Evolutionary conservation across 345 rosid genomes (phyloP).

Genomic region (Sonneratia caseolaris): DNA sequence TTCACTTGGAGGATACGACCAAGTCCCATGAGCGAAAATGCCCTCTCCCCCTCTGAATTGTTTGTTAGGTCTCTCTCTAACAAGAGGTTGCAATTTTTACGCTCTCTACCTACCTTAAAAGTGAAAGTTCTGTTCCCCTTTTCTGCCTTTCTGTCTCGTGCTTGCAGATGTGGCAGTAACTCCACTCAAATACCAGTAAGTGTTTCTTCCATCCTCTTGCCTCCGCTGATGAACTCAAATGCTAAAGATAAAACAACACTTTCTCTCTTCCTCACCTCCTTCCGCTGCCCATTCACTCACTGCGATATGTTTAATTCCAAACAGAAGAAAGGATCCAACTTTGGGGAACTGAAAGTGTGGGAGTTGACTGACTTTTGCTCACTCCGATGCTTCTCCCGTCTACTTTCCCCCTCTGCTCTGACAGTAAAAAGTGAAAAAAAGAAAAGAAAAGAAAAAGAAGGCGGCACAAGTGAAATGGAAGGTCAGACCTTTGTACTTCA

Average conservation of each 20-base stretch:
- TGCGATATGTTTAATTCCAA: neutral
- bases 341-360: neutral
- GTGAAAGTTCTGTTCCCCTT: neutral
- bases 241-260: neutral
- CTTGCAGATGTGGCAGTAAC: neutral
- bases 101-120: neutral
- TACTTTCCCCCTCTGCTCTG: neutral
- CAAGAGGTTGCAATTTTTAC: neutral
- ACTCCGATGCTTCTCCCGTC: neutral
- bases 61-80: neutral
- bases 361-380: neutral
- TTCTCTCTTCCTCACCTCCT: neutral
- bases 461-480: too few species aligned
- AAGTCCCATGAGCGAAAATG: conserved; percentile 4
- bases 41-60: neutral
- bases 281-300: too few species aligned
- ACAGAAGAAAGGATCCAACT: neutral
- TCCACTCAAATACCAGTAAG: neutral
- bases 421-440: conserved; percentile 1
- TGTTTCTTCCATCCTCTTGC: neutral
- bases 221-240: conserved; percentile 1
- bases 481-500: too few species aligned
- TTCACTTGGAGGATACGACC: conserved; percentile 7
- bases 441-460: neutral
- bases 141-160: neutral